Percentiles rank a stretch among this genome's conserved stretches.
Evolutionary conservation across 345 rosid species (phyloP).

Genomic region (Murraya koenigii): DNA sequence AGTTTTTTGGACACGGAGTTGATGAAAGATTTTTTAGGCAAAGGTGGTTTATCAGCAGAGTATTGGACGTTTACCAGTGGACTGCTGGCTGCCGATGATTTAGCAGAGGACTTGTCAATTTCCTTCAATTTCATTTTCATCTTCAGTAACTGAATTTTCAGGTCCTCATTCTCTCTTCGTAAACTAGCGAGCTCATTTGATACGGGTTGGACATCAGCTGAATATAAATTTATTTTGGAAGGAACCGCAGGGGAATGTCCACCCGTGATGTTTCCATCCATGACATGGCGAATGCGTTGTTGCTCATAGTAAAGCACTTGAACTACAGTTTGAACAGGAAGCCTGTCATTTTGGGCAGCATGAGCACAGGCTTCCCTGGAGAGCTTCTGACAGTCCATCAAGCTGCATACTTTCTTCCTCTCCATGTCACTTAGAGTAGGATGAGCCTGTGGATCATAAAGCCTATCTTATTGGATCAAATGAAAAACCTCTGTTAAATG

Average conservation of each 20-base stretch:
- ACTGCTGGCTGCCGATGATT: slow-evolving; percentile 34
- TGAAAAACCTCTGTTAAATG: neutral
- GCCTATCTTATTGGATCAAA: neutral
- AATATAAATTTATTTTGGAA: slow-evolving; percentile 29
- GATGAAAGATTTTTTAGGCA: slow-evolving; percentile 75
- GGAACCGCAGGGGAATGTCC: slow-evolving; percentile 36
- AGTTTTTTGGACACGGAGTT: slow-evolving; percentile 76
- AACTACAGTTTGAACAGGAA: slow-evolving; percentile 88
- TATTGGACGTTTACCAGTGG: slow-evolving; percentile 20
- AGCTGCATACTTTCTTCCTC: slow-evolving; percentile 89
- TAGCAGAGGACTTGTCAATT: slow-evolving; percentile 38
- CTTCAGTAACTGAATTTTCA: slow-evolving; percentile 71
- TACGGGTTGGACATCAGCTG: slow-evolving; percentile 42
- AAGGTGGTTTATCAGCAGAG: slow-evolving; percentile 70
- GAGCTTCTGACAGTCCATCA: slow-evolving; percentile 95
- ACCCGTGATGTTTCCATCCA: slow-evolving; percentile 35
- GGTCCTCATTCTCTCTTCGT: slow-evolving; percentile 72
- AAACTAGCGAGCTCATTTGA: slow-evolving; percentile 64
- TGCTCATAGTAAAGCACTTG: slow-evolving; percentile 94
- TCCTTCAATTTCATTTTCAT: slow-evolving; percentile 89
- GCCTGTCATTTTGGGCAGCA: slow-evolving; percentile 87
- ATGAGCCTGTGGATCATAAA: slow-evolving; percentile 61
- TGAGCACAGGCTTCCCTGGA: slow-evolving; percentile 94
- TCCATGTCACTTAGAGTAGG: slow-evolving; percentile 77
- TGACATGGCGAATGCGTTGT: slow-evolving; percentile 73